These are phyloP conservation scores for Aspergillus sp. DNA, from an alignment of 2,329 filamentous ascomycete genomes.

Conservation along the genomic window DNA sequence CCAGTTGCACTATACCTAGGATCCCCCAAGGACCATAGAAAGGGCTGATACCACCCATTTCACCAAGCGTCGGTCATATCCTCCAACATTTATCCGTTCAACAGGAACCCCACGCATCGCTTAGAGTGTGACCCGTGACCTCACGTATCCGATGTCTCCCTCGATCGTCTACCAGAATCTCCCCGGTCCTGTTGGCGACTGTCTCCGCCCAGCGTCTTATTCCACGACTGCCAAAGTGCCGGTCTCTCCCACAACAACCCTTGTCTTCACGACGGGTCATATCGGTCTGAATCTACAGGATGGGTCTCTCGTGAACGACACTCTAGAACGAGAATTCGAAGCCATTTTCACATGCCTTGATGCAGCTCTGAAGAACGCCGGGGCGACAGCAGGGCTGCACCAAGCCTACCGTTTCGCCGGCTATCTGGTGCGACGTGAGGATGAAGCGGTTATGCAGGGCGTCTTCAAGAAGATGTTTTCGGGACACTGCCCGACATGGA, in stretches of 20 bases:
- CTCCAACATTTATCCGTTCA: no score
- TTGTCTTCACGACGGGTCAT: slow-evolving; percentile 5
- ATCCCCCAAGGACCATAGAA: no score
- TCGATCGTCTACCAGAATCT: slow-evolving; percentile 9
- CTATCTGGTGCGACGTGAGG: background rate
- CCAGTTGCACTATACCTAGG: no score
- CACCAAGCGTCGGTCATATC: no score
- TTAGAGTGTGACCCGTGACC: no score
- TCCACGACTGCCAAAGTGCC: slow-evolving; percentile 12
- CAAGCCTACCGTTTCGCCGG: background rate
- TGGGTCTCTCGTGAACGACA: background rate
- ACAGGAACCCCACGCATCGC: no score
- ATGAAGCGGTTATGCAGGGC: slow-evolving; percentile 4
- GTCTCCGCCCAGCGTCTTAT: slow-evolving; percentile 5
- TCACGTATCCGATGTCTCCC: background rate
- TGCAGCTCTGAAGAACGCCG: slow-evolving; percentile 13
- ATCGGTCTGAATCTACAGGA: slow-evolving; percentile 1
- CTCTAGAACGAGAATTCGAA: slow-evolving; percentile 8
- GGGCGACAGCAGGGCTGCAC: background rate
- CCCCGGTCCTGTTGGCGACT: slow-evolving; percentile 12
- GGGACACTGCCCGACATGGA: slow-evolving; percentile 10
- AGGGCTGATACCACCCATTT: no score
- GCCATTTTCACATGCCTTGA: slow-evolving; percentile 16
- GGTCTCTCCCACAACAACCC: background rate
- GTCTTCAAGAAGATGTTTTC: slow-evolving; percentile 1